phyloP scores from a whole-genome alignment of 2,329 filamentous ascomycete genomes.

The Diaporthe eres region DNA sequence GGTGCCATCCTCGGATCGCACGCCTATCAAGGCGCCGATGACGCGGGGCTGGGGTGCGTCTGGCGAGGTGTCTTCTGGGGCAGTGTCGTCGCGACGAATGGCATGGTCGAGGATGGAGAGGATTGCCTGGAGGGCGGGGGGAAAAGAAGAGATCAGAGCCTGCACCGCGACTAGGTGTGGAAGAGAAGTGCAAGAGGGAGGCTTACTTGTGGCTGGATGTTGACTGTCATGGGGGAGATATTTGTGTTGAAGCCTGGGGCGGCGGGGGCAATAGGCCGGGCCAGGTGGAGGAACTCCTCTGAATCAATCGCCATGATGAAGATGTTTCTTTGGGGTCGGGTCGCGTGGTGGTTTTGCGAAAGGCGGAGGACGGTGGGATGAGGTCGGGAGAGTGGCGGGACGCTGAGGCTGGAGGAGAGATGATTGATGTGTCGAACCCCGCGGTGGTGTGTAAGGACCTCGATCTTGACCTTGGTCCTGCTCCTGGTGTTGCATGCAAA shows the following conservation, averaged over 20 bases:
- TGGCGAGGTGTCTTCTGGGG: constrained; percentile 34
- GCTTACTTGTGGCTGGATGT: constrained; percentile 93
- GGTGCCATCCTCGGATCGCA: constrained; percentile 94
- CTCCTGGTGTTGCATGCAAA: constrained; percentile 46
- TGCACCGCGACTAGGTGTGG: constrained; percentile 6
- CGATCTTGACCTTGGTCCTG: constrained; percentile 31
- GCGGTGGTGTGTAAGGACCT: constrained; percentile 38
- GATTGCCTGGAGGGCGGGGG: constrained; percentile 63
- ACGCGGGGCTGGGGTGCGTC: constrained; percentile 86
- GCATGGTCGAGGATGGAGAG: constrained; percentile 94
- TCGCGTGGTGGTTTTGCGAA: constrained; percentile 44
- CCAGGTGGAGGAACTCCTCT: constrained; percentile 93
- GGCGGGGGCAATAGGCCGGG: constrained; percentile 89
- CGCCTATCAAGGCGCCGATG: constrained; percentile 94
- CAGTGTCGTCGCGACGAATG: constrained; percentile 81
- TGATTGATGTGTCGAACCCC: constrained; percentile 38
- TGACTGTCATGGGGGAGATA: constrained; percentile 92
- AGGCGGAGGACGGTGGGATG: constrained; percentile 42
- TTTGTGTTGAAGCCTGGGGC: constrained; percentile 84
- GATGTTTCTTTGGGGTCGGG: constrained; percentile 30
- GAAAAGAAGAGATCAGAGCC: constrained; percentile 25
- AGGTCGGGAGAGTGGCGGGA: constrained; percentile 42
- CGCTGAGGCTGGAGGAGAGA: constrained; percentile 38
- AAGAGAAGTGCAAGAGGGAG: constrained; percentile 34
- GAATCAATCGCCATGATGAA: constrained; percentile 84